Evolutionary conservation across 768 basidiomycete genomes (phyloP).

Genomic region (Trametes cingulata): DNA sequence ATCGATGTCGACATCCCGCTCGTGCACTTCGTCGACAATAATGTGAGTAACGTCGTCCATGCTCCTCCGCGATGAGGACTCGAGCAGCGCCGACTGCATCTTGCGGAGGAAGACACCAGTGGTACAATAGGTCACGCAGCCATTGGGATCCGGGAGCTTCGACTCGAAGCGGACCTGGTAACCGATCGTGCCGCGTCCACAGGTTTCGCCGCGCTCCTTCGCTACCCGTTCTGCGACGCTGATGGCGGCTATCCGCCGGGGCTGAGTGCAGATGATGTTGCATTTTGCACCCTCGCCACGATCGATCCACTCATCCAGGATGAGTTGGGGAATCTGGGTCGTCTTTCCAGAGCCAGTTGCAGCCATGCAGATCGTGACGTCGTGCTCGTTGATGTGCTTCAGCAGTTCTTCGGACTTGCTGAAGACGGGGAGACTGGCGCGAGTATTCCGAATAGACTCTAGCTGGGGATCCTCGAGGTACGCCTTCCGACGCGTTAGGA

Average conservation of each 20-base stretch:
- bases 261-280: constrained; percentile 93
- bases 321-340: constrained; percentile 91
- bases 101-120: constrained; percentile 87
- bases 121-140: constrained; percentile 90
- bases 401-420: constrained; percentile 67
- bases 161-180: constrained; percentile 93
- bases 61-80: constrained; percentile 34
- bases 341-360: constrained; percentile 93
- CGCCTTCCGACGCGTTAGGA: constrained; percentile 51
- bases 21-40: constrained; percentile 94
- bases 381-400: constrained; percentile 67
- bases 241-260: constrained; percentile 87
- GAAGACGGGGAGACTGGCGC: constrained; percentile 74
- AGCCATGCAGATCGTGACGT: constrained; percentile 88
- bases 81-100: constrained; percentile 72
- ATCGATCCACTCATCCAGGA: constrained; percentile 82
- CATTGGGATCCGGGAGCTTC: constrained; percentile 75
- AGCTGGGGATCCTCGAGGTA: constrained; percentile 64
- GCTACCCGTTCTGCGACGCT: constrained; percentile 91
- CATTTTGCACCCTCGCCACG: constrained; percentile 79
- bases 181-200: constrained; percentile 66
- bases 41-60: constrained; percentile 87
- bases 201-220: constrained; percentile 74
- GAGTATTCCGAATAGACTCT: constrained; percentile 65
- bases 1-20: constrained; percentile 93